Base-by-base conservation (phyloP, 805 yeast species). In the Starmerella tilneyi region DNA sequence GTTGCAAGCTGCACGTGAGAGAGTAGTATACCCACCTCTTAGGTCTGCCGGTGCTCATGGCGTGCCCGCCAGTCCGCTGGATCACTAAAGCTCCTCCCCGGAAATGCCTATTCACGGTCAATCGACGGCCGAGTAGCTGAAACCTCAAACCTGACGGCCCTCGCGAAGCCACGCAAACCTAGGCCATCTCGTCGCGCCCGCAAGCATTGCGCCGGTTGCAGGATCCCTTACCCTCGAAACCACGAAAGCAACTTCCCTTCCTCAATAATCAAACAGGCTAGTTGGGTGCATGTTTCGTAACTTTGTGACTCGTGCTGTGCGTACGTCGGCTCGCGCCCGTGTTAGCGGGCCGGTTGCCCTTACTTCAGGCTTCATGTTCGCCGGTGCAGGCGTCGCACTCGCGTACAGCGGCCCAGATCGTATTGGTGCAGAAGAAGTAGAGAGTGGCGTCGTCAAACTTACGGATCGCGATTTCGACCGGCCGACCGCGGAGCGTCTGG, bases 381-480 rank as follows among this genome's bases (percentile, higher is more conserved):
- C 40, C n/a, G 30, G 30, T 5, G 19, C 40, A 5, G 40, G 40
- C 30, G 40, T 36, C n/a, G 40, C 40, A 13, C 13, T 24, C 28
- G 40, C 40, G n/a, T 21, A 36, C 30, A 36, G 40, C 21, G 40
- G 30, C 4, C 40, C 40, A 5, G 40, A 36, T 13, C 23, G 24
- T n/a, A 36, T 36, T 30, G 21, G 30, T 6, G 23, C 30, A 16
- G 40, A 28, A 3, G 40, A 36, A 16, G 30, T 36, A 30, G 30
- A 36, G 29, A 36, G 40, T 36, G 40, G 40, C 40, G 40, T 36
- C 5, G 40, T 36, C 9, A 21, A 23, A 30, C 40, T 36, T 9
- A 9, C 40, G 29, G 40, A 36, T 30, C 29, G 40, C 13, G 40
- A 36, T 22, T 36, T 36, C 22, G 21, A 36, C 22, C 5, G 13